Evolutionary conservation across 306 rosid species (phyloP), one percentile per base, ranked within the genome.

Genomic region (Acmispon strigosus): DNA sequence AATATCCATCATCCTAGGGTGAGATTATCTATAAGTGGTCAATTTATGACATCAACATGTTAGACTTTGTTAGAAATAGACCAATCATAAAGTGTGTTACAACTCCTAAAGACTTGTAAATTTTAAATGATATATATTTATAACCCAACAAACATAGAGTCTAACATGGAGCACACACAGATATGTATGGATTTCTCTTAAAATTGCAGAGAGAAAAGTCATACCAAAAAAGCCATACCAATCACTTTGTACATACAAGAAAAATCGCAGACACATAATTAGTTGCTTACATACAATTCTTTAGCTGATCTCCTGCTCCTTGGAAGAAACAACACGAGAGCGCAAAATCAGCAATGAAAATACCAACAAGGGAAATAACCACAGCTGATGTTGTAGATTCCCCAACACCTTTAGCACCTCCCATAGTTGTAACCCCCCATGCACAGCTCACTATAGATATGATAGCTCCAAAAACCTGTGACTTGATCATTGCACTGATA

Each of bases 331-430:
- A 65, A 79, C 60, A 91, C 24, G 98, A 90, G 39, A 94, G 96
- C 14, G 89, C 84, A 51, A 94, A 94, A 82, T 94, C 98, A 32
- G 98, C 96, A 15, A 94, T 29, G 69, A 94, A 94, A 69, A 94
- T 91, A 42, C 99, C 99, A 8, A 94, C 97, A 61, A 94, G 96
- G 62, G 99, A 94, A 69, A 94, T 77, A 47, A 94, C 99, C 53
- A 94, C 99, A 5, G 99, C 96, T 11, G 99, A 91, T 0, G 97
- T 94, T 36, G 99, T 94, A 18, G 99, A 89, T 79, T 94, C 97
- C 6, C 97, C 97, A 5, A 94, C 97, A 49, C 96, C 97, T 82
- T 94, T 91, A 65, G 99, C 99, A 29, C 99, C 99, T 60, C 97
- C 97, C 53, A 82, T 29, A 48, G 99, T 91, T 32, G 99, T 94